Evolutionary conservation across 768 basidiomycete genomes (phyloP), one percentile per base, ranked within the genome.

Genomic region (Boletus huronensis): DNA sequence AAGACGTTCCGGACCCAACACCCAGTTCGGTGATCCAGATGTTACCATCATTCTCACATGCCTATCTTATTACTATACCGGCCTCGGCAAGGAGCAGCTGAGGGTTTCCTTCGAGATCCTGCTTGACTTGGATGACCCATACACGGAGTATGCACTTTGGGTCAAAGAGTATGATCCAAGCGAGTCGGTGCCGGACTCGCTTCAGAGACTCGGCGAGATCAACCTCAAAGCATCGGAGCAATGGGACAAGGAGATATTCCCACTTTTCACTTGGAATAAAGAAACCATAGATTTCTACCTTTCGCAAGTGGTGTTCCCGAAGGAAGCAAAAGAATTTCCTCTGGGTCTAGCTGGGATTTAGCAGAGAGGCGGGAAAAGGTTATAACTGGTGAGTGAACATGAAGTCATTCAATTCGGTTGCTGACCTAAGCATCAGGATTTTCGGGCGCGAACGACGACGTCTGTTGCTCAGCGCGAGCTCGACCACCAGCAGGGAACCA

Each of bases 401-500:
- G n/a, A n/a, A n/a, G 11, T 32, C 16, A 0, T 1, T 19, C 6
- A 5, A 9, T 5, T 38, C 9, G 2, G 4, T 17, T 7, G 17
- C 28, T 55, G 1, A 45, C 16, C 0, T 0, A 11, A n/a, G 0
- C 0, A 9, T 28, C 58, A 54, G 74, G 74, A 5, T 76, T 76
- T 54, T 76, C 74, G 19, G 74, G 75, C 0, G 75, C 74, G 0
- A 72, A 74, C 9, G 75, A 75, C 40, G 53, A 55, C 54, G 2
- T 67, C 72, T 1, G 71, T 76, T 2, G 23, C 41, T 16, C 71
- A 73, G 40, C 42, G 25, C 10, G 70, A 72, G 19, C 54, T 50
- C 3, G 48, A 57, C 6, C 57, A 58, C 9, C 70, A 71, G 34
- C 26, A 41, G 5, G 65, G 71, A 29, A 80, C 78, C 36, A 79